Base-by-base conservation (phyloP, 441 rosid genomes). In the Raphanus hybrid region DNA sequence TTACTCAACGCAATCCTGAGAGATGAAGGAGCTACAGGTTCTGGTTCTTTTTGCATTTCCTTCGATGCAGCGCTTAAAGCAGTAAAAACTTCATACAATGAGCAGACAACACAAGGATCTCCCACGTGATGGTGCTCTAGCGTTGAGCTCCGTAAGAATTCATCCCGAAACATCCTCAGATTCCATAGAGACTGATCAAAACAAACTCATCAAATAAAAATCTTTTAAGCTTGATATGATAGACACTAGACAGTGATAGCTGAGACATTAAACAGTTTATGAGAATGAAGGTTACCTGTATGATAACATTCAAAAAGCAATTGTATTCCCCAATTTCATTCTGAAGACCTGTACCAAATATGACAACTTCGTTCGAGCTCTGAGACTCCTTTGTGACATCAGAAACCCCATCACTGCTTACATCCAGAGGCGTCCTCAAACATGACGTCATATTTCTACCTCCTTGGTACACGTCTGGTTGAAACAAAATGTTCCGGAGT, bases 321-420 rank as follows among this genome's bases (percentile, higher is more conserved):
- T 95, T 95, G 81, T 93, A 95, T 86, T 95, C 98, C 26, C 99
- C 99, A 80, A 89, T 84, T 83, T 95, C 95, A 81, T 95, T 95
- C 86, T 89, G 90, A 79, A 95, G 87, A 55, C 99, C 99, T 58
- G 92, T 84, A 54, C 99, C 98, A 77, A 86, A 69, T 58, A 85
- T 69, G 77, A 85, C 88, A 78, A 64, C 71, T 68, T 82, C 85
- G 8, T 76, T 80, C 59, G 58, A 78, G 76, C 74, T 70, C 73
- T 67, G 86, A 69, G 55, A 41, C 55, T 60, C 80, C 57, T 78
- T 35, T 70, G 74, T 73, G 45, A 77, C 88, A 83, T 75, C 78
- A 73, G 66, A 83, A 78, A 73, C 70, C 67, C 67, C 86, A 32
- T 34, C 66, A 52, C 69, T 75, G 71, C 76, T 72, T 71, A 77